Conservation (phyloP, 2,329 filamentous ascomycete species). For the Atkinsonella hypoxylon region DNA sequence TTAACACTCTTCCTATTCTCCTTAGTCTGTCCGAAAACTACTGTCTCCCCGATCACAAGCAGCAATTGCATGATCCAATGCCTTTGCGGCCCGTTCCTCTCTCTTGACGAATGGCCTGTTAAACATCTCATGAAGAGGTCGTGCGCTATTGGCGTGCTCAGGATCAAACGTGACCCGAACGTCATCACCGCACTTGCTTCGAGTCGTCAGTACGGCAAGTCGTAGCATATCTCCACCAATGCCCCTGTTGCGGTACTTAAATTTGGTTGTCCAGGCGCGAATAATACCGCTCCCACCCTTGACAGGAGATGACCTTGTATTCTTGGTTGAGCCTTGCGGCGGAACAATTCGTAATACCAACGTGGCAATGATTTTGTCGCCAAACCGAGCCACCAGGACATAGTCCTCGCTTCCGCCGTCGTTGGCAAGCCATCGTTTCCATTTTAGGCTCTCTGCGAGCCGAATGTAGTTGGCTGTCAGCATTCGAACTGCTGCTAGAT, state of each 20-base stretch:
- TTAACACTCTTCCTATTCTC: neutral
- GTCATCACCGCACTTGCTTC: conserved; percentile 48
- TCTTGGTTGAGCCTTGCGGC: conserved; percentile 1
- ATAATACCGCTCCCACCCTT: conserved; percentile 52
- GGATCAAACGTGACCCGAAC: conserved; percentile 55
- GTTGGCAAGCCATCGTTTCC: conserved; percentile 42
- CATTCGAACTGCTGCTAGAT: conserved; percentile 48
- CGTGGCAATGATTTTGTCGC: conserved; percentile 55
- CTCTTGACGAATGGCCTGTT: conserved; percentile 43
- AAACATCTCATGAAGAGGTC: conserved; percentile 46
- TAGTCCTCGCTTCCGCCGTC: conserved; percentile 33
- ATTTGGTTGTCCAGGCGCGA: conserved; percentile 67
- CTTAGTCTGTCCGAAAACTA: conserved; percentile 3
- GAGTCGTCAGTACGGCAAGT: conserved; percentile 54
- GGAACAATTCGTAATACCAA: conserved; percentile 51
- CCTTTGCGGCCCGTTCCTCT: conserved; percentile 40
- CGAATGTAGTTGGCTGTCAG: conserved; percentile 49
- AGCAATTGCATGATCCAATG: conserved; percentile 23
- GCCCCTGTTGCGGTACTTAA: conserved; percentile 57
- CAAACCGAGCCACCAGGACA: conserved; percentile 52
- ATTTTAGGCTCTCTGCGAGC: conserved; percentile 49
- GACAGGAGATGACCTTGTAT: conserved; percentile 4
- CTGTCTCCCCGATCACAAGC: conserved; percentile 9
- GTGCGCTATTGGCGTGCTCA: conserved; percentile 62
- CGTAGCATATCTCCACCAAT: conserved; percentile 61